Evolutionary conservation across 768 basidiomycete species (phyloP), one percentile per base, ranked within the genome.

Genomic region (Kwoniella sp.): DNA sequence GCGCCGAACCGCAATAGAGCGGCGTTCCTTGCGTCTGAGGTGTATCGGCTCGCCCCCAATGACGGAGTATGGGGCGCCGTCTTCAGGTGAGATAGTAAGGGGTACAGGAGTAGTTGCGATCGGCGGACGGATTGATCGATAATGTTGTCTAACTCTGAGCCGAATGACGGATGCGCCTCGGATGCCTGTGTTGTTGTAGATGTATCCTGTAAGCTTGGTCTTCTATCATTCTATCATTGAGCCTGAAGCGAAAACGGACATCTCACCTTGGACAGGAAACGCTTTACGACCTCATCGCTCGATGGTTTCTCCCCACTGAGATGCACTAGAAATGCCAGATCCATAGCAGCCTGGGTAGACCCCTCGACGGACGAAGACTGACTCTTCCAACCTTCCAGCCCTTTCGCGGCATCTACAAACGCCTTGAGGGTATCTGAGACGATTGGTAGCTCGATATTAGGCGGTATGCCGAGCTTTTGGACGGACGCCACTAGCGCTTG

Each of bases 101-200:
- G 74, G 48, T 68, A 52, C 0, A 77, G 22, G 28, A 77, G 67
- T 9, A 77, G 34, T 70, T 77, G 76, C 0, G 65, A 61, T 12
- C 71, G 66, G 4, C 69, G 68, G 9, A 77, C 48, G 56, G 65
- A 41, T 70, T 70, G 51, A 58, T 58, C 56, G 5, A 71, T 37
- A 26, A 73, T 69, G 22, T 52, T 30, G 9, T 68, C 63, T 8
- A 77, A 22, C 17, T 37, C 26, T 2, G 34, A 22, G 1, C 11
- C 15, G n/a, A 51, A 52, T 20, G 47, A 34, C 1, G 62, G 30
- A 20, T 51, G 54, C 2, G 60, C n/a, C 25, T 30, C 34, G 2
- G 51, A n/a, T 7, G 13, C 30, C 54, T 58, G 23, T n/a, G n/a
- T n/a, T n/a, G 8, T 7, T 20, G 31, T 22, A 15, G 12, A 30